These are phyloP conservation scores for Glarea lozoyensis DNA, from an alignment of 495 filamentous ascomycete species.

Conservation along the genomic window DNA sequence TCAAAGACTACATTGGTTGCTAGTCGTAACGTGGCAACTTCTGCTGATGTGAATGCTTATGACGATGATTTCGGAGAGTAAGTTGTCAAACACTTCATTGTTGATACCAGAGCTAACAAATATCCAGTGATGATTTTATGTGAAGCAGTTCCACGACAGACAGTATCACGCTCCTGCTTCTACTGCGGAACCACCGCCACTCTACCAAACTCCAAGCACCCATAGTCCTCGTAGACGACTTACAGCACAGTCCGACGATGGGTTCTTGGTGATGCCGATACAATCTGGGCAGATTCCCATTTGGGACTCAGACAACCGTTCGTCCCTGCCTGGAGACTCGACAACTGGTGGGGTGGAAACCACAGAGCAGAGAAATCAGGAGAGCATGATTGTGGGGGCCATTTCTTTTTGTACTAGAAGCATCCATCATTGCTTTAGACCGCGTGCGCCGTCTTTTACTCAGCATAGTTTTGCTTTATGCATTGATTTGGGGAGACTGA, in stretches of 20 bases:
- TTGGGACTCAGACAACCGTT: background rate
- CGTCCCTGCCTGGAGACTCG: background rate
- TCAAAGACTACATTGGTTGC: slow-evolving; percentile 79
- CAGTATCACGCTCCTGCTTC: slow-evolving; percentile 9
- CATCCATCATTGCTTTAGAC: background rate
- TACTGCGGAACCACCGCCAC: slow-evolving; percentile 1
- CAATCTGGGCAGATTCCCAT: background rate
- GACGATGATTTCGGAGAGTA: slow-evolving; percentile 72
- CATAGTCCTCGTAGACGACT: background rate
- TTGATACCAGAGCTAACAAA: slow-evolving; percentile 2
- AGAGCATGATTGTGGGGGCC: background rate
- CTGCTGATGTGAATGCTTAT: slow-evolving; percentile 64
- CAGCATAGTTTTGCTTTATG: background rate
- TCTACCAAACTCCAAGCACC: slow-evolving; percentile 5
- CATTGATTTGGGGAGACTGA: background rate
- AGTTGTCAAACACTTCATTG: slow-evolving; percentile 25
- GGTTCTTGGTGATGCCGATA: slow-evolving; percentile 2
- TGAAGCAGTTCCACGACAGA: slow-evolving; percentile 26
- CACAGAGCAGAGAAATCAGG: background rate
- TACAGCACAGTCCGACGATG: background rate
- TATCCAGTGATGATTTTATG: slow-evolving; percentile 56
- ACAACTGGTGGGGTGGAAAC: background rate
- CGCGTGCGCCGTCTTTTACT: background rate
- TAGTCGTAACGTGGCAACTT: slow-evolving; percentile 49
- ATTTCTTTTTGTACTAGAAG: background rate